phyloP scores from a whole-genome alignment of 805 yeast genomes.

The Ogataea nakhonphanomensis region DNA sequence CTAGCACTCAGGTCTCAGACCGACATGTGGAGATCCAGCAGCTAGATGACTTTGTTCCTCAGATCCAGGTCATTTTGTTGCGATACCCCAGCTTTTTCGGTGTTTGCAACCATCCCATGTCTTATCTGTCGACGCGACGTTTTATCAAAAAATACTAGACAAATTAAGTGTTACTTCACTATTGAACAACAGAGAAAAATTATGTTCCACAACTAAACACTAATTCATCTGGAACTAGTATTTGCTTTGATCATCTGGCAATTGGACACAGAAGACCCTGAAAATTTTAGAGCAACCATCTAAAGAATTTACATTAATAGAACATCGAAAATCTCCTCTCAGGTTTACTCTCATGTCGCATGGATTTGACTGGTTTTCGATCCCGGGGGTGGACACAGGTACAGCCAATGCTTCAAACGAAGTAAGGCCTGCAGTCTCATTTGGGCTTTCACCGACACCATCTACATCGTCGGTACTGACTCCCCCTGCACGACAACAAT shows the following conservation, averaged over 20 bases:
- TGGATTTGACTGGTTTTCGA: conserved; percentile 24
- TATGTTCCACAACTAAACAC: conserved; percentile 2
- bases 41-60: too few relatives aligned
- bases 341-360: conserved; percentile 14
- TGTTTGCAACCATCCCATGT: not conserved
- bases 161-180: conserved; percentile 5
- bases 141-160: conserved; percentile 3
- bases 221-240: not conserved
- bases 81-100: too few relatives aligned
- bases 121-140: conserved; percentile 8
- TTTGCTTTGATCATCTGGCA: not conserved
- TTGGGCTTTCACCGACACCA: conserved; percentile 33
- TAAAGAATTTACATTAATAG: conserved; percentile 4
- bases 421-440: conserved; percentile 51
- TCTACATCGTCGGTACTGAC: conserved; percentile 11
- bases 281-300: not conserved
- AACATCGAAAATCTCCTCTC: conserved; percentile 1
- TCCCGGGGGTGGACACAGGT: conserved; percentile 17
- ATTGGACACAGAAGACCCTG: too few relatives aligned
- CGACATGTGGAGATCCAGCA: too few relatives aligned
- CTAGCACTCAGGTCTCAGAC: too few relatives aligned
- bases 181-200: not conserved
- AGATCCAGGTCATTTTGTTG: too few relatives aligned
- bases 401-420: not conserved
- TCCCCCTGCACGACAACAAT: conserved; percentile 5